Conservation (phyloP, 768 basidiomycete species). For the Saitozyma sp. region DNA sequence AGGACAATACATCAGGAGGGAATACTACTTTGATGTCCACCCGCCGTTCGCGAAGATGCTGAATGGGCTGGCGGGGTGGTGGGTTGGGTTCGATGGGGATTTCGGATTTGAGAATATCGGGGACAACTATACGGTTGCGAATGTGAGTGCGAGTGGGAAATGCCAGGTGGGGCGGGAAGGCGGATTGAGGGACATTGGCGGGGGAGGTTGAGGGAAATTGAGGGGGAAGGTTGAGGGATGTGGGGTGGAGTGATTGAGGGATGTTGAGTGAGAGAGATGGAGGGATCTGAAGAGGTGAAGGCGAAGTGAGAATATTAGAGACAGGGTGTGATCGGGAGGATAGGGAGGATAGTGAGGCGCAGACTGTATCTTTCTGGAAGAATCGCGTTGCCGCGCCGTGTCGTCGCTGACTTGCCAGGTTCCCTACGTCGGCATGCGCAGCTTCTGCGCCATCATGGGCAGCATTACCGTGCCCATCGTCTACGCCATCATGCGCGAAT, state of each 20-base stretch:
- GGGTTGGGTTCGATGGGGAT: constrained; percentile 90
- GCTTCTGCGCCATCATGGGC: constrained; percentile 86
- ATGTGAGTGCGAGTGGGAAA: constrained; percentile 54
- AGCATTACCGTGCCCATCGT: constrained; percentile 87
- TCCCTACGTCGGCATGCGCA: constrained; percentile 90
- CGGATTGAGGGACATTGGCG: no score
- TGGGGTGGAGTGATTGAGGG: no score
- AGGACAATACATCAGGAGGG: constrained; percentile 81
- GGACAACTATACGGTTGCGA: constrained; percentile 79
- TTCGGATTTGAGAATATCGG: constrained; percentile 95
- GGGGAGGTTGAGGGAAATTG: no score
- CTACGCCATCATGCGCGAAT: constrained; percentile 96
- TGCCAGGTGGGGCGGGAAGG: not conserved
- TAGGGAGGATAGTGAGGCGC: not conserved
- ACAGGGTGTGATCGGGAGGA: not conserved
- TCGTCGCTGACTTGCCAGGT: constrained; percentile 51
- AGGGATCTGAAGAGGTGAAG: no score
- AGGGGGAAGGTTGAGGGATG: no score
- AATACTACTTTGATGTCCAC: constrained; percentile 99
- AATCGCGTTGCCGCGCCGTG: no score
- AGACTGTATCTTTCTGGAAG: no score
- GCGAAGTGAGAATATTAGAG: constrained; percentile 59
- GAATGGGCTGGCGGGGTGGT: constrained; percentile 91
- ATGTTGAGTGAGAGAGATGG: no score
- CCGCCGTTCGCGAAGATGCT: constrained; percentile 95